Evolutionary conservation across 164 flowering plant species (phyloP).

Genomic region (Chimonanthus praecox): DNA sequence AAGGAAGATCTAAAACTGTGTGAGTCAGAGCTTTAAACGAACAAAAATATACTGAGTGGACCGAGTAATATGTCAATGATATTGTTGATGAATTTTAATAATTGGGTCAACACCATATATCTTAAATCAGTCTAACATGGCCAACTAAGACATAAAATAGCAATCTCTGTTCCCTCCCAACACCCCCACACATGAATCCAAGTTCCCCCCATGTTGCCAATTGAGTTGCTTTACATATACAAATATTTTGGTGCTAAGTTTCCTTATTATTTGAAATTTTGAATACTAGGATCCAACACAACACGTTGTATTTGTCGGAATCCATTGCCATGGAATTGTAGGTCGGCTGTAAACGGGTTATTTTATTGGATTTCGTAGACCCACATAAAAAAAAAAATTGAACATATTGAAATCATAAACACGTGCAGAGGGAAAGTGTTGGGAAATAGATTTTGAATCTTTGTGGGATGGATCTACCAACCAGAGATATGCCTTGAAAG

Average conservation of each 20-base stretch:
- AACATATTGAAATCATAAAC: background rate
- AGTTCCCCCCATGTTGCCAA: constrained; percentile 32
- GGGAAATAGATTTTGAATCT: background rate
- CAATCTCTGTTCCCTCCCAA: constrained; percentile 10
- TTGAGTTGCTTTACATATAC: background rate
- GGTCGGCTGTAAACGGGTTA: background rate
- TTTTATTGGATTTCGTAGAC: no score
- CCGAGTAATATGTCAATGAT: background rate
- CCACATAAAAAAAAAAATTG: no score
- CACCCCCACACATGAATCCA: constrained; percentile 24
- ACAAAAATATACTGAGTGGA: no score
- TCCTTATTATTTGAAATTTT: background rate
- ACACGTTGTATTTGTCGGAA: background rate
- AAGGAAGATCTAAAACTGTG: no score
- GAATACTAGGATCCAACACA: background rate
- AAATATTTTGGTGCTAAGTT: background rate
- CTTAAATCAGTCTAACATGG: background rate
- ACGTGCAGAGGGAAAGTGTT: background rate
- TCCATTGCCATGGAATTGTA: background rate
- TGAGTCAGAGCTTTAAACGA: no score
- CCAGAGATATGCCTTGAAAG: no score
- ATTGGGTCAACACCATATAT: background rate
- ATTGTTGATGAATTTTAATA: no score
- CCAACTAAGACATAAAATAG: background rate
- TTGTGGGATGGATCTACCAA: no score